Conservation (phyloP, 768 basidiomycete genomes). For the Boletus speciosus region DNA sequence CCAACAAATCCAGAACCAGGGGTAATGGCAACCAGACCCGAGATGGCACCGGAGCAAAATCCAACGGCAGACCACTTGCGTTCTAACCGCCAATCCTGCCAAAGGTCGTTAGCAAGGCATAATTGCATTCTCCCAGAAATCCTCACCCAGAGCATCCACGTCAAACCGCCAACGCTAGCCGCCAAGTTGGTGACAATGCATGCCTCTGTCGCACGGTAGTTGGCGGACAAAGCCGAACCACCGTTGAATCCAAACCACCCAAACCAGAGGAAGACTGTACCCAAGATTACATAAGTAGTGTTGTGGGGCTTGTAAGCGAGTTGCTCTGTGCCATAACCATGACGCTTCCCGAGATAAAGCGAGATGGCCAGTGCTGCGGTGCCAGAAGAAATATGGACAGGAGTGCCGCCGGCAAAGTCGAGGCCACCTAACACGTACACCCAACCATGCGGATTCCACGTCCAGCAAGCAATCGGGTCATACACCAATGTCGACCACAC, state of each 20-base stretch:
- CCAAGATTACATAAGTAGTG: slow-evolving; percentile 88
- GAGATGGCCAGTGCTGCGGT: slow-evolving; percentile 89
- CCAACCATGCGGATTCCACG: slow-evolving; percentile 84
- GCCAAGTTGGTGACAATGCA: slow-evolving; percentile 94
- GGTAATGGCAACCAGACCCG: slow-evolving; percentile 86
- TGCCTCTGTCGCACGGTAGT: slow-evolving; percentile 81
- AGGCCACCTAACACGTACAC: slow-evolving; percentile 76
- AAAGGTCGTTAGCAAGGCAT: not conserved
- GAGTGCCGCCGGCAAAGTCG: slow-evolving; percentile 94
- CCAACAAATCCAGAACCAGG: slow-evolving; percentile 84
- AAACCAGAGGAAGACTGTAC: slow-evolving; percentile 92
- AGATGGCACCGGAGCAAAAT: slow-evolving; percentile 93
- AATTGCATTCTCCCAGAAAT: not conserved
- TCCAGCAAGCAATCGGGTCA: slow-evolving; percentile 94
- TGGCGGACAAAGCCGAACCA: slow-evolving; percentile 85
- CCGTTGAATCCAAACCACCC: slow-evolving; percentile 98
- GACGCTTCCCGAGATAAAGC: slow-evolving; percentile 84
- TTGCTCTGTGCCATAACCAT: slow-evolving; percentile 87
- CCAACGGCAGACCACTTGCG: slow-evolving; percentile 92
- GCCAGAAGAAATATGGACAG: slow-evolving; percentile 95
- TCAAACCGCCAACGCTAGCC: slow-evolving; percentile 81
- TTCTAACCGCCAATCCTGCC: slow-evolving; percentile 84
- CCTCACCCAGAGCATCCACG: slow-evolving; percentile 87
- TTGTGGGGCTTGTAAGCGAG: slow-evolving; percentile 95
- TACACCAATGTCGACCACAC: slow-evolving; percentile 88